Percentiles rank a stretch among this genome's conserved stretches.
These are phyloP conservation scores for Monascus purpureus DNA, from an alignment of 495 filamentous ascomycete species.

Conservation along the genomic window DNA sequence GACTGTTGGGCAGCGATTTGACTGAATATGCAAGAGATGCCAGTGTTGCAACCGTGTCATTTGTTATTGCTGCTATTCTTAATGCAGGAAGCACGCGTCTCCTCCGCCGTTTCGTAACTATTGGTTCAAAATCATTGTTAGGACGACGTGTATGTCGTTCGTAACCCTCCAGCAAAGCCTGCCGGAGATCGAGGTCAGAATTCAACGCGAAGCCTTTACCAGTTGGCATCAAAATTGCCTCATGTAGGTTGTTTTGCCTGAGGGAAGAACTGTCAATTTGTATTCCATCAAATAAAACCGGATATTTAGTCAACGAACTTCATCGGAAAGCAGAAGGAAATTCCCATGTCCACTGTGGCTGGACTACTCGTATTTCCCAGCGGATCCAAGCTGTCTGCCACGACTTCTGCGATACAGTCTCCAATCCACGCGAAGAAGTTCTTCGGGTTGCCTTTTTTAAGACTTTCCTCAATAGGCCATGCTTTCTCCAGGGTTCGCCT, in stretches of 20 bases:
- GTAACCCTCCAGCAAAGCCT: slow-evolving; percentile 50
- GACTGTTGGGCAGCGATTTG: slow-evolving; percentile 40
- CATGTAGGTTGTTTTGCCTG: slow-evolving; percentile 54
- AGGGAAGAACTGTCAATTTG: neutral
- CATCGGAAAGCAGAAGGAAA: slow-evolving; percentile 74
- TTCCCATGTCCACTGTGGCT: slow-evolving; percentile 48
- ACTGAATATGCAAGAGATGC: slow-evolving; percentile 53
- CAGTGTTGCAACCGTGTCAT: slow-evolving; percentile 62
- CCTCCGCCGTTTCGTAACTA: too few species aligned
- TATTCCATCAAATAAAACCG: neutral
- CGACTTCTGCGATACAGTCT: slow-evolving; percentile 52
- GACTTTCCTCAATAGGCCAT: slow-evolving; percentile 59
- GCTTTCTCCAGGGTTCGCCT: slow-evolving; percentile 46
- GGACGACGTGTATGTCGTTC: slow-evolving; percentile 31
- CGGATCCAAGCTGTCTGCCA: slow-evolving; percentile 24
- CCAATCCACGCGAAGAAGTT: slow-evolving; percentile 68
- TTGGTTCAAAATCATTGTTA: slow-evolving; percentile 15
- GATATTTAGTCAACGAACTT: slow-evolving; percentile 37
- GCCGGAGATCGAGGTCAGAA: slow-evolving; percentile 50
- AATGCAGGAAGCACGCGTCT: slow-evolving; percentile 52
- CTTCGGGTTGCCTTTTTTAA: slow-evolving; percentile 53
- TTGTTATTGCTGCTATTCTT: slow-evolving; percentile 54
- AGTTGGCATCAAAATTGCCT: slow-evolving; percentile 62
- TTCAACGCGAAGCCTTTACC: slow-evolving; percentile 69
- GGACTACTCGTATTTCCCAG: slow-evolving; percentile 11